A percentile compares a stretch with the other conserved stretches of the same genome.
Conservation (phyloP, 225 moss, liverwort and hornwort species). For the Polytrichum formosum region DNA sequence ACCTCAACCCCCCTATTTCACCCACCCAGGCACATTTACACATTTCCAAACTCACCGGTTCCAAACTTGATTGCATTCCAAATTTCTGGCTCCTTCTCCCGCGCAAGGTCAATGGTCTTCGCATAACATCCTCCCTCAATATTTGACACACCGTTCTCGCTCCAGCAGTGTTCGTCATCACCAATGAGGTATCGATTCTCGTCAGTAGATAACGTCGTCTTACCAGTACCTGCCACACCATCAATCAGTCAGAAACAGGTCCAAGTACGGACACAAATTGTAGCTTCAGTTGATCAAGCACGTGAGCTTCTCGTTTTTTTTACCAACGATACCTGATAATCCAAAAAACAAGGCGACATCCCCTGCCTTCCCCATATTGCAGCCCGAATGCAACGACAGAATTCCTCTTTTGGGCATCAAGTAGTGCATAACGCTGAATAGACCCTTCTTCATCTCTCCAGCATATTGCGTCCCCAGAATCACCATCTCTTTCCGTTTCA, state of each 20-base stretch:
- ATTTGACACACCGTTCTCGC: constrained; percentile 80
- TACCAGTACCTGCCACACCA: constrained; percentile 82
- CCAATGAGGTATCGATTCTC: constrained; percentile 86
- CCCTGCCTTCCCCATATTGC: constrained; percentile 99
- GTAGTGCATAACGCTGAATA: constrained; percentile 99
- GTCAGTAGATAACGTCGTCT: constrained; percentile 95
- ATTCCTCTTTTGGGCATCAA: constrained; percentile 99
- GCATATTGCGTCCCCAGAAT: constrained; percentile 99
- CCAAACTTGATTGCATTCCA: constrained; percentile 99
- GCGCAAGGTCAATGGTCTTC: constrained; percentile 85
- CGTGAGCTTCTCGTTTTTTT: constrained; percentile 62
- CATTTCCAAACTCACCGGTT: constrained; percentile 50
- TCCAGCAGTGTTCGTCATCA: constrained; percentile 98
- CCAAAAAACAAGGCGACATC: constrained; percentile 99
- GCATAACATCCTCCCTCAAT: constrained; percentile 99
- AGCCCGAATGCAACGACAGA: constrained; percentile 99
- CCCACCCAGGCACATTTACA: too few relatives aligned
- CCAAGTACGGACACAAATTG: constrained; percentile 1
- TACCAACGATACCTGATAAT: constrained; percentile 99
- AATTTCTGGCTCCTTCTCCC: constrained; percentile 93
- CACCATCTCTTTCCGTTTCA: constrained; percentile 99
- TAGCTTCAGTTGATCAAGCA: constrained; percentile 31
- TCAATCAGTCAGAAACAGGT: constrained; percentile 8
- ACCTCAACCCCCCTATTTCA: too few relatives aligned
- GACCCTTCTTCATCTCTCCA: constrained; percentile 99